phyloP scores from a whole-genome alignment of 2,329 filamentous ascomycete genomes.

The Aspergillus fijiensis region DNA sequence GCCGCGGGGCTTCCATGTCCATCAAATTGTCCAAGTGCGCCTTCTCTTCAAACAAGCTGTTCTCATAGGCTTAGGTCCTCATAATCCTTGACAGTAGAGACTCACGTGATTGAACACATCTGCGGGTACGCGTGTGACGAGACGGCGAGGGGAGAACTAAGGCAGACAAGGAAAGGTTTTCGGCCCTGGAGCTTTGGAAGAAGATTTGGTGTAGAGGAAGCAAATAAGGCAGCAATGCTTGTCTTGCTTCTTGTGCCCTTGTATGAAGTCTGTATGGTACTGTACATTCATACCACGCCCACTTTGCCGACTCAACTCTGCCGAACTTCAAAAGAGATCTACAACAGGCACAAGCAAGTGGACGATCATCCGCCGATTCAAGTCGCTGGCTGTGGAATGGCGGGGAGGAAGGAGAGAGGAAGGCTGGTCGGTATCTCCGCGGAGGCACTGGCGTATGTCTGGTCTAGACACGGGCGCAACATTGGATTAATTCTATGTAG shows the following conservation, averaged over 20 bases:
- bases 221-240: neutral
- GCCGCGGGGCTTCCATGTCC: neutral
- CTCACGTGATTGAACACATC: conserved; percentile 21
- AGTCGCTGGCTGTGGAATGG: neutral
- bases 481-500: neutral
- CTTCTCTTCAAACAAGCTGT: neutral
- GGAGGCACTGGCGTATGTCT: neutral
- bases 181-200: neutral
- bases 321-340: neutral
- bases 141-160: conserved; percentile 2
- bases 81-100: neutral
- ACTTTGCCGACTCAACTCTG: neutral
- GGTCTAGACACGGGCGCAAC: neutral
- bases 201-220: neutral
- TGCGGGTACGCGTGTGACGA: conserved; percentile 22
- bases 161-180: neutral
- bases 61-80: neutral
- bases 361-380: conserved; percentile 13
- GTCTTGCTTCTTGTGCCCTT: neutral
- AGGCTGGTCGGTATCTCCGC: conserved; percentile 12
- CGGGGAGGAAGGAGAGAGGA: conserved; percentile 3
- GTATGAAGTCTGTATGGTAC: neutral
- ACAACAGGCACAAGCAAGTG: conserved; percentile 5
- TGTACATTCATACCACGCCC: neutral
- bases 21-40: neutral